Evolutionary conservation across 169 alveolate genomes (phyloP).

Genomic region (Plasmodium malariae): DNA sequence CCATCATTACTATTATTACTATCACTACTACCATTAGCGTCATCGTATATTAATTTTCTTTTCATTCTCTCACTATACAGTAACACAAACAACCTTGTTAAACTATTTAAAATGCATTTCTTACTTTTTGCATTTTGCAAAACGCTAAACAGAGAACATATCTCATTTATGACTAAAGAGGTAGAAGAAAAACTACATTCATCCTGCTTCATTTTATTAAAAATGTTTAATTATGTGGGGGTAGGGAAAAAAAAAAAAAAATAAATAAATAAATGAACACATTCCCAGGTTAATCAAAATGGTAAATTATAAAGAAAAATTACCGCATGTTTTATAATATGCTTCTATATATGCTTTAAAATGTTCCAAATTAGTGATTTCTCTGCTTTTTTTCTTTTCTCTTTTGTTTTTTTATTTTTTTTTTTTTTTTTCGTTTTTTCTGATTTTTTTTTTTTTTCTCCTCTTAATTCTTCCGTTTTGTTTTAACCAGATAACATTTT

Average conservation of each 20-base stretch:
- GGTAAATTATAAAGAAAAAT: too few species aligned
- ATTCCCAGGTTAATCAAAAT: too few species aligned
- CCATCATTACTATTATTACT: neutral
- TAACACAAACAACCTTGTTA: constrained; percentile 41
- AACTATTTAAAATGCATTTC: constrained; percentile 31
- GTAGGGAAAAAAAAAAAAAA: neutral
- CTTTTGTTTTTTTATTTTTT: too few species aligned
- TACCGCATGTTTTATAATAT: too few species aligned
- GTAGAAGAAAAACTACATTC: neutral
- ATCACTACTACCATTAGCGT: neutral
- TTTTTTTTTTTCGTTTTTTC: too few species aligned
- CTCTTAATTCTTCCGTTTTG: too few species aligned
- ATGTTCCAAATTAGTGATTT: too few species aligned
- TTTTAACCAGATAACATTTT: too few species aligned
- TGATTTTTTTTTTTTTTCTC: too few species aligned
- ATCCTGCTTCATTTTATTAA: neutral
- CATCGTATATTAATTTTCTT: constrained; percentile 44
- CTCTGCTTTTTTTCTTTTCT: too few species aligned
- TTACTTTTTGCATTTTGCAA: constrained; percentile 26
- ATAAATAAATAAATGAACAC: neutral
- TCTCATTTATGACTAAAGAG: constrained; percentile 15
- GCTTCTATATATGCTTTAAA: too few species aligned
- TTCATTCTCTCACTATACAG: constrained; percentile 60
- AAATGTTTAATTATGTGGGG: too few species aligned
- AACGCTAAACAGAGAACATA: constrained; percentile 32